Percentiles rank a stretch among this genome's conserved stretches.
phyloP scores from a whole-genome alignment of 1,284 basidiomycete species.

The Cutaneotrichosporon sp. region DNA sequence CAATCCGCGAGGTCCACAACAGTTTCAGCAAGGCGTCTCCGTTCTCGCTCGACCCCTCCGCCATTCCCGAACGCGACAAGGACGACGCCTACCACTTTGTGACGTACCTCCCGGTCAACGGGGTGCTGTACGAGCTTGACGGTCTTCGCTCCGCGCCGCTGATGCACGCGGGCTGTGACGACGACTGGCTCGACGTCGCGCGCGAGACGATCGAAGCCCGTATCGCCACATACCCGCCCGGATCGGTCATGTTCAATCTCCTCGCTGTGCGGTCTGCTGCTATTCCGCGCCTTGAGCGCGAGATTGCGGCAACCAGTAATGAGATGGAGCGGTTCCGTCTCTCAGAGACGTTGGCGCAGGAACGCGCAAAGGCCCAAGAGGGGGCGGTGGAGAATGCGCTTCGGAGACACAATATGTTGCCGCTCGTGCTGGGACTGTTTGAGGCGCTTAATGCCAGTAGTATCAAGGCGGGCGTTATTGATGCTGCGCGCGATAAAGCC shows the following conservation, averaged over 20 bases:
- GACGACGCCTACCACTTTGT: conserved; percentile 94
- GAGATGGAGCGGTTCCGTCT: conserved; percentile 58
- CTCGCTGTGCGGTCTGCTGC: conserved; percentile 79
- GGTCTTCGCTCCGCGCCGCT: conserved; percentile 75
- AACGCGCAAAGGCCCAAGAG: conserved; percentile 70
- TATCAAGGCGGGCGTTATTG: conserved; percentile 17
- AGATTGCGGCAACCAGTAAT: conserved; percentile 58
- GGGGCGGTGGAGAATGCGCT: conserved; percentile 65
- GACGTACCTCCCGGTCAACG: conserved; percentile 79
- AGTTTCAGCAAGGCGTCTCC: conserved; percentile 70
- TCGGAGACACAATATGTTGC: conserved; percentile 54
- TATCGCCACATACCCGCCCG: conserved; percentile 81
- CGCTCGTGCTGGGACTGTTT: conserved; percentile 40
- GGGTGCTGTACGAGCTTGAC: conserved; percentile 84
- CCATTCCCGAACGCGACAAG: conserved; percentile 59
- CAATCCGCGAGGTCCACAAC: conserved; percentile 21
- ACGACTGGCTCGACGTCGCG: conserved; percentile 76
- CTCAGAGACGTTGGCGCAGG: conserved; percentile 66
- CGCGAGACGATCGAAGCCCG: conserved; percentile 78
- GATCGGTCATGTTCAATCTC: conserved; percentile 84
- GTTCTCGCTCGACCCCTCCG: conserved; percentile 69
- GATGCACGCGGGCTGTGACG: conserved; percentile 66
- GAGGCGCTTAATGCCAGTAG: conserved; percentile 44
- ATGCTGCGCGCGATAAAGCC: conserved; percentile 34
- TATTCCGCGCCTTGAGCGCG: conserved; percentile 63